Evolutionary conservation across 257 asterid species (phyloP).

Genomic region (Rhazya stricta): DNA sequence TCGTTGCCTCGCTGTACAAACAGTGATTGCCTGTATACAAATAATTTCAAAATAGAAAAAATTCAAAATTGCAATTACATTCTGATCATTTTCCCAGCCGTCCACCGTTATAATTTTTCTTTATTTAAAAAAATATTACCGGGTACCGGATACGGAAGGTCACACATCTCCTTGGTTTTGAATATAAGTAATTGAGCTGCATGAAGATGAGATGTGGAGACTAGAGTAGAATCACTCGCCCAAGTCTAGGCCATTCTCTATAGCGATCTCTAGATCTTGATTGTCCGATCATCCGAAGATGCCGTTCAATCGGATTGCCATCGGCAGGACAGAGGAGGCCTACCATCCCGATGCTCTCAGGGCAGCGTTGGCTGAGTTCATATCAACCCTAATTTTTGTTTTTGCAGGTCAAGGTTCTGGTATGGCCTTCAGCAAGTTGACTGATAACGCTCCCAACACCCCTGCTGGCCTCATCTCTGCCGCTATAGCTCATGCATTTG

Average conservation of each 20-base stretch:
- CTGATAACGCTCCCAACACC: constrained; percentile 23
- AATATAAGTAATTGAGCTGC: constrained; percentile 14
- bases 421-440: constrained; percentile 34
- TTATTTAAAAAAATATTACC: constrained; percentile 5
- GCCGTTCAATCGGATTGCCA: constrained; percentile 30
- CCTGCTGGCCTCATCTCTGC: constrained; percentile 34
- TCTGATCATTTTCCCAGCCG: constrained; percentile 2
- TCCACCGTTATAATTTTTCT: constrained; percentile 1
- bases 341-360: constrained; percentile 27
- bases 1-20: constrained; percentile 11
- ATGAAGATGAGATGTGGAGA: constrained; percentile 18
- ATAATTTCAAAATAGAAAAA: not conserved
- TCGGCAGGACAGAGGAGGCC: constrained; percentile 30
- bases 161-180: not conserved
- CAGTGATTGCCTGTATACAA: not conserved
- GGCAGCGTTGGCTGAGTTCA: constrained; percentile 52
- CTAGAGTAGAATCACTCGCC: constrained; percentile 6
- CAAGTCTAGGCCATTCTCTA: too few species aligned
- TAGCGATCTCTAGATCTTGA: too few species aligned
- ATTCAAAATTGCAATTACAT: not conserved
- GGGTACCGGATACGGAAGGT: constrained; percentile 14
- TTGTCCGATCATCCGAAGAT: constrained; percentile 14
- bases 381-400: constrained; percentile 43
- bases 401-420: constrained; percentile 43
- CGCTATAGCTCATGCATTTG: constrained; percentile 31